Base-by-base conservation (phyloP, 495 filamentous ascomycete species). In the Aspergillus olivimuriae region DNA sequence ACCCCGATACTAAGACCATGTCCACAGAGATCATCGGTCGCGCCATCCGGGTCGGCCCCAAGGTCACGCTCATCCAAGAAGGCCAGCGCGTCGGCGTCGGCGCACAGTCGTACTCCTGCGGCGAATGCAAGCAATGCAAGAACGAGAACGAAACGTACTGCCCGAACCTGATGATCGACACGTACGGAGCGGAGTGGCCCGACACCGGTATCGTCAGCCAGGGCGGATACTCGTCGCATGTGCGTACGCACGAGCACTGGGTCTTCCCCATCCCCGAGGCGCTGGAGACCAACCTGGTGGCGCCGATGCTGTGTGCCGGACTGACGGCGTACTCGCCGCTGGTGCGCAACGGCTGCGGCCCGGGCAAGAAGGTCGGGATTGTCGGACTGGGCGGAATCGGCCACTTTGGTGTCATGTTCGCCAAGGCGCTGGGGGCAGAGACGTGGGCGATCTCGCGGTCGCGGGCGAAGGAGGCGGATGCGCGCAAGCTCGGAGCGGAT, bases 231-330 rank as follows among this genome's bases (percentile, higher is more conserved):
- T 70, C 77, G 1, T 80, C 76, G 36, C 81, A 90, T 51, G 74
- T 87, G 35, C 77, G 87, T 22, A 82, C 81, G 0, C 86, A 36
- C 34, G 48, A 17, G 12, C 16, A 54, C 47, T 54, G 41, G 41
- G 50, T 57, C 3, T 91, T 90, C 68, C 82, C 81, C 18, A 91
- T 95, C 46, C 89, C 90, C 14, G 82, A 86, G 14, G 74, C 69
- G 4, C 76, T 94, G 33, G 62, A 79, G 16, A 80, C 70, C 51
- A 72, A 72, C 32, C 56, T 79, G 22, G 87, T 83, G 1, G 89
- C 89, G 11, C 89, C 87, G 1, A 94, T 94, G 87, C 73, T 94
- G 54, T 95, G 89, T 60, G 89, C 87, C 24, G 89, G 89, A 34
- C 63, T 94, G 22, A 95, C 90, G 1, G 80, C 79, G 21, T 94